Evolutionary conservation across 73 alveolate species (phyloP).

Genomic region (Paramecium octaurelia): DNA sequence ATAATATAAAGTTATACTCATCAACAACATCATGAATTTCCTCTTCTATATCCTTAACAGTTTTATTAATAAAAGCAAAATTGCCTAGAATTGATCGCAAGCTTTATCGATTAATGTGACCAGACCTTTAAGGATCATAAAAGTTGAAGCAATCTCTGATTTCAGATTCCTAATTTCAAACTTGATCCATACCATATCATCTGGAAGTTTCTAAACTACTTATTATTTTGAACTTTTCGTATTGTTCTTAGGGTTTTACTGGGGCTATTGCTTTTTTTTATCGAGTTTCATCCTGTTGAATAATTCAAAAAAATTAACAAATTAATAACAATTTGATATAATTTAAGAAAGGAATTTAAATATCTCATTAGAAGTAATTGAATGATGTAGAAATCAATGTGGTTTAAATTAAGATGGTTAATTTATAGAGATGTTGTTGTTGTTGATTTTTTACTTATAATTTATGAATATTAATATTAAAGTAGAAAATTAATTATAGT

Average conservation of each 20-base stretch:
- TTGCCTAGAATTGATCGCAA: constrained; percentile 55
- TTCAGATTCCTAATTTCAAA: constrained; percentile 39
- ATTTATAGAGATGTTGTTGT: background rate
- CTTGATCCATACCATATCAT: constrained; percentile 42
- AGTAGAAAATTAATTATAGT: background rate
- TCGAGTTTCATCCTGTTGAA: background rate
- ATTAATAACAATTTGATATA: background rate
- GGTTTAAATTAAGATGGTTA: background rate
- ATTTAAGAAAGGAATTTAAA: background rate
- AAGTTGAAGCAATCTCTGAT: constrained; percentile 48
- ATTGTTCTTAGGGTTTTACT: background rate
- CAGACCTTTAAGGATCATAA: constrained; percentile 44
- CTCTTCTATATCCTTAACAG: constrained; percentile 52
- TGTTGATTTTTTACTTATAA: background rate
- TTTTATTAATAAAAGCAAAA: constrained; percentile 53
- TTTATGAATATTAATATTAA: background rate
- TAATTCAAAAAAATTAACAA: background rate
- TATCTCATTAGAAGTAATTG: background rate
- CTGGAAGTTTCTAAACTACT: constrained; percentile 28
- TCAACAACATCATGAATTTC: background rate
- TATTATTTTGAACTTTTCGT: background rate
- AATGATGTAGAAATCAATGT: no score
- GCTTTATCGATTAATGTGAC: background rate
- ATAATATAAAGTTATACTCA: background rate
- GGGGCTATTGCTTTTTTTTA: background rate